Conservation (phyloP, 768 basidiomycete genomes). For the Tricholoma hemisulphureum region DNA sequence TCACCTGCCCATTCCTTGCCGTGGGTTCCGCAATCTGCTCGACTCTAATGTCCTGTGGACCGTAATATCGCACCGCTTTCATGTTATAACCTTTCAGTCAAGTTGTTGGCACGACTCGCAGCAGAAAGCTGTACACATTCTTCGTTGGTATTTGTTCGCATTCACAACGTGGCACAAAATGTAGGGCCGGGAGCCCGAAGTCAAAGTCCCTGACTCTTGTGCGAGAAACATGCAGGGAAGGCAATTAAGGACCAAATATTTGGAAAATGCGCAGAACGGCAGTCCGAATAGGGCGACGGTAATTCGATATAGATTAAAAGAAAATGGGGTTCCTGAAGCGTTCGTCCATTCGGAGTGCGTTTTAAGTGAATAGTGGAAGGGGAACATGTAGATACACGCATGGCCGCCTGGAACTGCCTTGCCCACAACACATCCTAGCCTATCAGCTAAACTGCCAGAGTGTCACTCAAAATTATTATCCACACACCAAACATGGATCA, state of each 20-base stretch:
- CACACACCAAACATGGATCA: not conserved
- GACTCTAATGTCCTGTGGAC: constrained; percentile 38
- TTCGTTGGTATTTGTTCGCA: not conserved
- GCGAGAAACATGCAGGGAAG: not conserved
- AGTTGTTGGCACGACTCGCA: no score
- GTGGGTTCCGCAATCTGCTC: constrained; percentile 39
- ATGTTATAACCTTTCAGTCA: constrained; percentile 17
- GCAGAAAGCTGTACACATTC: not conserved
- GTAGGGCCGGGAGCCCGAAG: not conserved
- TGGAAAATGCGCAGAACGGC: not conserved
- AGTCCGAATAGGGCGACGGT: not conserved
- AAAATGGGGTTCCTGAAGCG: not conserved
- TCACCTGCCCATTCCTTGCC: constrained; percentile 34
- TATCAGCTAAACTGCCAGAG: not conserved
- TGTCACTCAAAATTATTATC: not conserved
- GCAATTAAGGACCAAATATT: not conserved
- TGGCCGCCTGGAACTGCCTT: no score
- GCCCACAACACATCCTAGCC: not conserved
- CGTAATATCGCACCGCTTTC: constrained; percentile 45
- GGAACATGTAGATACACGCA: no score
- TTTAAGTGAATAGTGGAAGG: no score
- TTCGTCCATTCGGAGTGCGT: not conserved
- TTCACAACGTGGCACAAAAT: not conserved
- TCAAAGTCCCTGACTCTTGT: not conserved
- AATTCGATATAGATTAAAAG: not conserved